These are phyloP conservation scores for Coemansia sp. DNA, from an alignment of 192 early-diverging fungal species.

Conservation along the genomic window DNA sequence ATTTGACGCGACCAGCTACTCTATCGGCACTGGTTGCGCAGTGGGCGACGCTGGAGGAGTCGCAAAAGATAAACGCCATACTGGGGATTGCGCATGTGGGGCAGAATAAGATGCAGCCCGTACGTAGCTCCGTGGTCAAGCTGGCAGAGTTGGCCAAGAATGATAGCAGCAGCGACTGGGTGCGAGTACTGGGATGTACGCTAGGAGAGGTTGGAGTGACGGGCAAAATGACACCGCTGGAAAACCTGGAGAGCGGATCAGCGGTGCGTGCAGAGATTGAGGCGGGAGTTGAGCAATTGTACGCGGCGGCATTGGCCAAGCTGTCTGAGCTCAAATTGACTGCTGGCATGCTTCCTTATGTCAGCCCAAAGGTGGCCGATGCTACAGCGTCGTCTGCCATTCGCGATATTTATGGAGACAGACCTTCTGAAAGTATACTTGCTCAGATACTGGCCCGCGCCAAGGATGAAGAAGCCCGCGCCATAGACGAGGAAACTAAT, in stretches of 20 bases:
- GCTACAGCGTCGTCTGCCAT: conserved; percentile 16
- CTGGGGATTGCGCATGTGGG: conserved; percentile 46
- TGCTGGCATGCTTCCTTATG: conserved; percentile 6
- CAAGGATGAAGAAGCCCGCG: background rate
- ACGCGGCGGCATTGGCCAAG: conserved; percentile 13
- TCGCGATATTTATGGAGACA: conserved; percentile 27
- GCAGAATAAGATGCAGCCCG: conserved; percentile 20
- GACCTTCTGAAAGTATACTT: conserved; percentile 2
- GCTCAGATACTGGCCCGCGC: conserved; percentile 12
- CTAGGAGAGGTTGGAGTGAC: conserved; percentile 35
- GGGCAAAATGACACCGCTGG: conserved; percentile 17
- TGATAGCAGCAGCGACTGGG: conserved; percentile 38
- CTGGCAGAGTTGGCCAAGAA: conserved; percentile 22
- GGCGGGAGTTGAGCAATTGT: conserved; percentile 17
- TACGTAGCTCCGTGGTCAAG: conserved; percentile 12
- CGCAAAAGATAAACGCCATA: conserved; percentile 40
- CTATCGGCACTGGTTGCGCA: conserved; percentile 14
- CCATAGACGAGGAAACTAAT: background rate
- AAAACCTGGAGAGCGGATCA: conserved; percentile 9
- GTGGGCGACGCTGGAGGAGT: conserved; percentile 40
- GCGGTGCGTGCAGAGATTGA: conserved; percentile 30
- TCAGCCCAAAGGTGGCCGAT: conserved; percentile 19
- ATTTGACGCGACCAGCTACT: conserved; percentile 24
- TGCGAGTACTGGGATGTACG: conserved; percentile 33
- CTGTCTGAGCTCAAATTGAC: conserved; percentile 13